Evolutionary conservation across 805 yeast genomes (phyloP).

Genomic region (Metschnikowia reukaufii): DNA sequence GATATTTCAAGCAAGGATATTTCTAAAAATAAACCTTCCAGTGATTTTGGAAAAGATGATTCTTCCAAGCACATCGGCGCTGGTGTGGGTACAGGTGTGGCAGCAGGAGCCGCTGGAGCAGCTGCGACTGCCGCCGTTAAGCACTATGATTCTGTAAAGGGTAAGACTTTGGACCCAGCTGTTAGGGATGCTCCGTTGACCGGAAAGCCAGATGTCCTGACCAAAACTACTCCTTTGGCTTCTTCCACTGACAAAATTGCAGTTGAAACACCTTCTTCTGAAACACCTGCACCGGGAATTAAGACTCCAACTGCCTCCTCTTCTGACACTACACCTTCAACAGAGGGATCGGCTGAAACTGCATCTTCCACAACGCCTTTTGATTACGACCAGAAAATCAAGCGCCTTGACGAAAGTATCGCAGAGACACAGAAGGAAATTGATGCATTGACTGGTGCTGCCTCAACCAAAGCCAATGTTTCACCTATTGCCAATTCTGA

Average conservation of each 20-base stretch:
- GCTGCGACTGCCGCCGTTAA: conserved; percentile 13
- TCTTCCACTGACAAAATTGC: background rate
- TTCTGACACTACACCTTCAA: background rate
- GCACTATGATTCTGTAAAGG: background rate
- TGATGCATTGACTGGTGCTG: conserved; percentile 14
- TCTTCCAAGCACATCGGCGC: background rate
- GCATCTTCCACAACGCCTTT: conserved; percentile 19
- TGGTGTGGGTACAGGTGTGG: background rate
- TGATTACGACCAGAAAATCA: conserved; percentile 26
- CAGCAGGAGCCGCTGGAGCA: background rate
- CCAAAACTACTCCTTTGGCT: background rate
- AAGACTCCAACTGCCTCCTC: conserved; percentile 14
- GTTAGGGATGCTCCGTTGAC: conserved; percentile 1
- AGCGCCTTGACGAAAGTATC: conserved; percentile 26
- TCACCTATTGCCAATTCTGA: background rate
- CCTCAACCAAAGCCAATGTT: background rate
- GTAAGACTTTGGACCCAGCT: conserved; percentile 8
- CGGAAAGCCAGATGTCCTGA: background rate
- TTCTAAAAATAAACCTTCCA: background rate
- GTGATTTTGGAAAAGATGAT: background rate
- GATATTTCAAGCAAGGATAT: background rate
- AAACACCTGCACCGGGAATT: background rate
- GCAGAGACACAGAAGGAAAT: conserved; percentile 28
- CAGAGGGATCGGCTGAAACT: conserved; percentile 12
- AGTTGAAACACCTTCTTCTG: background rate